These are phyloP conservation scores for Trichomonas vaginalis DNA, from an alignment of 208 protist species.

Conservation along the genomic window DNA sequence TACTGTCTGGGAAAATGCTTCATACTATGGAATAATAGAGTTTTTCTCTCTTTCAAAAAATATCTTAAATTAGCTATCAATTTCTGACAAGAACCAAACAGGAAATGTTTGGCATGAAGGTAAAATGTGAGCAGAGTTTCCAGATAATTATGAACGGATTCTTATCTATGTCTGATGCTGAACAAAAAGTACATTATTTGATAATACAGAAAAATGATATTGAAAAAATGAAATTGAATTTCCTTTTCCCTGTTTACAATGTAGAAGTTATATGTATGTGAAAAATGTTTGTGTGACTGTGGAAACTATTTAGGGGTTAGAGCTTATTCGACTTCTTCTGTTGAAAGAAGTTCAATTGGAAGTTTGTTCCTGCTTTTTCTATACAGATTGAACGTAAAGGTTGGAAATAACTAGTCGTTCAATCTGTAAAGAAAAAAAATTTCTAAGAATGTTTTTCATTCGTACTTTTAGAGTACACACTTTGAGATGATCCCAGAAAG, in stretches of 20 bases:
- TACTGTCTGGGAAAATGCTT: too few species aligned
- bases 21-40: too few species aligned
- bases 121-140: neutral
- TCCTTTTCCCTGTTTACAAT: neutral
- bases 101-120: neutral
- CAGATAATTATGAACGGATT: neutral
- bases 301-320: neutral
- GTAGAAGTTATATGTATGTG: neutral
- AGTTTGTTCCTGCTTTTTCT: neutral
- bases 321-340: neutral
- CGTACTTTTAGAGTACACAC: too few species aligned
- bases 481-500: neutral
- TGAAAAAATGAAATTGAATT: neutral
- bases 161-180: neutral
- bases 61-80: too few species aligned
- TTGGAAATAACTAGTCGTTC: neutral
- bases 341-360: neutral
- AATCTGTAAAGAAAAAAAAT: neutral
- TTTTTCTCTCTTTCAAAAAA: too few species aligned
- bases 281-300: neutral
- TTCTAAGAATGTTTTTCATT: too few species aligned
- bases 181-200: neutral
- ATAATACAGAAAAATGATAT: neutral
- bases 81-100: neutral
- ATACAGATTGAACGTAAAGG: neutral